Conservation (phyloP, 2,329 filamentous ascomycete genomes). For the Alternaria arborescens region DNA sequence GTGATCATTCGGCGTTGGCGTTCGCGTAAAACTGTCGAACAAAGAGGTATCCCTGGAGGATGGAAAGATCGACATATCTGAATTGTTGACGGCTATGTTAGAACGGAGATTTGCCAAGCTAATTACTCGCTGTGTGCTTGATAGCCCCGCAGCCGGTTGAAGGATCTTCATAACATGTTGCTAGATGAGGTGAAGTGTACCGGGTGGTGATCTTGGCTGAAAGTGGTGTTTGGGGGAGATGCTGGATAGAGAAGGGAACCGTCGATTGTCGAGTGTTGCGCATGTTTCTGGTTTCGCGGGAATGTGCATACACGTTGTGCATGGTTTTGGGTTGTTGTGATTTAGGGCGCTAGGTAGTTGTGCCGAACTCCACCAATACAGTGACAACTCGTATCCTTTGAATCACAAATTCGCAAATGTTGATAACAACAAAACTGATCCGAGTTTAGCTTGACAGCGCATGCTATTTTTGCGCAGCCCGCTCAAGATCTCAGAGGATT, state of each 20-base stretch:
- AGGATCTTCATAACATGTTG: neutral
- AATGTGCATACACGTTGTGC: constrained; percentile 1
- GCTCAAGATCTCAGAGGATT: neutral
- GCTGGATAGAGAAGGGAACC: neutral
- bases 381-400: neutral
- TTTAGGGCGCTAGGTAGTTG: neutral
- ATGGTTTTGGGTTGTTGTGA: neutral
- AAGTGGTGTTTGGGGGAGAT: neutral
- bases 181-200: neutral
- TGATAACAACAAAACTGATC: neutral
- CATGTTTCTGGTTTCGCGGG: constrained; percentile 1
- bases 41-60: neutral
- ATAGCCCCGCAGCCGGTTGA: neutral
- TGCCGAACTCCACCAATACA: neutral
- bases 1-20: constrained; percentile 1
- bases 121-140: neutral
- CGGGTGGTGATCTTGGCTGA: constrained; percentile 2
- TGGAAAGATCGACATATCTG: neutral
- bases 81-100: neutral
- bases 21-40: neutral
- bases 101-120: neutral
- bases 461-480: constrained; percentile 4
- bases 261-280: neutral
- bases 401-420: neutral
- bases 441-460: constrained; percentile 1